Base-by-base conservation (phyloP, 176 grass and related monocot genomes). In the Avena sativa region DNA sequence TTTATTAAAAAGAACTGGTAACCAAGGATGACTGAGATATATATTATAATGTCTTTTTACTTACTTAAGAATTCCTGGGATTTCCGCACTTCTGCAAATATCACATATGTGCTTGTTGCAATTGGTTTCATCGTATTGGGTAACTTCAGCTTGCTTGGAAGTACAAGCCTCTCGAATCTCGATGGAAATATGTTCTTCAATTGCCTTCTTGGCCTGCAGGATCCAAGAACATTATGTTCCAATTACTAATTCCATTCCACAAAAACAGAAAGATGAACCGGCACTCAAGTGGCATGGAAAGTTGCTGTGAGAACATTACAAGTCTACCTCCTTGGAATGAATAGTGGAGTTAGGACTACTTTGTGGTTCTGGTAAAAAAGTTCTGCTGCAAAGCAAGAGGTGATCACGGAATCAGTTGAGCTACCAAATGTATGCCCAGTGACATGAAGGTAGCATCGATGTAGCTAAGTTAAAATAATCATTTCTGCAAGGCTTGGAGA, bases 11-110 rank as follows among this genome's bases (percentile, higher is more conserved):
- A 51, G 51, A 79, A 73, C 34, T 46, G 19, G 43, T 0, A 52
- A 62, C 20, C 47, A 40, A 77, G 30, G 2, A 9, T 40, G 47
- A 25, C 10, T 38, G 20, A 40, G 79, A 32, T 40, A 63, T 36
- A 89, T 66, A 66, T 34, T 70, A 34, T 40, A 83, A 68, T 79
- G 43, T 87, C 51, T 80, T 13, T 62, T 47, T 10, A 91, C 95
- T 85, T 82, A 97, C 95, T 91, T 81, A 5, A 93, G 84, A 82
- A 83, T 70, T 87, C 78, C 89, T 79, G 85, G 85, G 73, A 3
- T 43, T 85, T 66, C 69, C 9, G 23, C 68, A 30, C 61, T 77
- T 87, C 20, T 91, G 87, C 95, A 97, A 82, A 80, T 46, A 89
- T 81, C 12, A 87, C 91, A 97, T 20, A 71, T 71, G 80, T 80